Evolutionary conservation across 164 flowering plant genomes (phyloP).

Genomic region (Annona cherimola): DNA sequence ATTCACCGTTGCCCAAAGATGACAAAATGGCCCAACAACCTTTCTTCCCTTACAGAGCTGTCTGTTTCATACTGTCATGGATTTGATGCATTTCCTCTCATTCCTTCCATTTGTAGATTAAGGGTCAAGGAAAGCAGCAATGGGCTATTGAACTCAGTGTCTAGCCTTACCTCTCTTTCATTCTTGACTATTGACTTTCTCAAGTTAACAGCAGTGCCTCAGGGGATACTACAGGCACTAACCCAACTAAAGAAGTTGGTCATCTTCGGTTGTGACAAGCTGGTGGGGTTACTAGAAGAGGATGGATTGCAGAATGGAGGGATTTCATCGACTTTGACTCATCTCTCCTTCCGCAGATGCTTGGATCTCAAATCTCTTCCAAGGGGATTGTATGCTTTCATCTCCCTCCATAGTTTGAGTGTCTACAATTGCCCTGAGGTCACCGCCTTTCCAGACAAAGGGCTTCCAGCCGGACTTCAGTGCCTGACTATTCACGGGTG

Average conservation of each 20-base stretch:
- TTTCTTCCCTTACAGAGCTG: not conserved
- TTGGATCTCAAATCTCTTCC: not conserved
- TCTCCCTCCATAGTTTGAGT: not conserved
- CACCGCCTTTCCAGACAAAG: not conserved
- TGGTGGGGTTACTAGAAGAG: not conserved
- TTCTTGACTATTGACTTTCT: not conserved
- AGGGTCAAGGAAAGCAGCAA: not conserved
- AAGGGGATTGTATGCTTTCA: not conserved
- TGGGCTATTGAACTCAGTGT: not conserved
- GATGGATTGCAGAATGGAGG: too few species aligned
- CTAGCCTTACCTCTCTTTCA: not conserved
- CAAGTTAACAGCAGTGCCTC: slow-evolving; percentile 2
- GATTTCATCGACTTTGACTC: not conserved
- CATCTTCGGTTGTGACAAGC: not conserved
- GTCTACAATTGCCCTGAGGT: not conserved
- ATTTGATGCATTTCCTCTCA: not conserved
- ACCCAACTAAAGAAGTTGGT: not conserved
- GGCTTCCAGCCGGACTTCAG: not conserved
- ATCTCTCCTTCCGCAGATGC: not conserved
- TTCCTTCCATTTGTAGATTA: not conserved
- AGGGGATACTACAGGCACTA: not conserved
- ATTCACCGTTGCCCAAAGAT: not conserved
- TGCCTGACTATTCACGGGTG: not conserved
- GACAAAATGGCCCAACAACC: not conserved
- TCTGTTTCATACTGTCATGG: not conserved